Conservation (phyloP, 371 early-diverging fungal genomes). For the Mucor mucedo region DNA sequence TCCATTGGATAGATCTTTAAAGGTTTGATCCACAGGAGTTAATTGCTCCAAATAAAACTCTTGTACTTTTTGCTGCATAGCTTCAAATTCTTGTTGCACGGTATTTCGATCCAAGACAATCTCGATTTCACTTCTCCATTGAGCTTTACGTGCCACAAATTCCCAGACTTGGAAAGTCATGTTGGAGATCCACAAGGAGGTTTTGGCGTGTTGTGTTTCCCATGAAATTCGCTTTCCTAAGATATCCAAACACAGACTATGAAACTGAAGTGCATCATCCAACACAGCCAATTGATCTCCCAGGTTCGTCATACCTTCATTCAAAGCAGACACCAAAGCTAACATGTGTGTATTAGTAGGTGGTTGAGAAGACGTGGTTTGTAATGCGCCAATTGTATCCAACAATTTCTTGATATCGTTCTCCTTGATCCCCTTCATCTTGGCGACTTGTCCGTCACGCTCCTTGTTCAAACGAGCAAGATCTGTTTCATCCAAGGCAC, state of each 20-base stretch:
- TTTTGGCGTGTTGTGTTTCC: constrained; percentile 33
- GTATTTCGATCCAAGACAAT: background rate
- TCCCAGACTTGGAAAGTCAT: constrained; percentile 39
- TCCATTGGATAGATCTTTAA: constrained; percentile 13
- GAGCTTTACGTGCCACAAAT: constrained; percentile 35
- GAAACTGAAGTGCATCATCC: constrained; percentile 25
- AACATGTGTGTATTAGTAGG: constrained; percentile 1
- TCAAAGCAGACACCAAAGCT: background rate
- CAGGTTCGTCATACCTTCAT: constrained; percentile 19
- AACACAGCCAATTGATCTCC: constrained; percentile 23
- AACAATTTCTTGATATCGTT: constrained; percentile 33
- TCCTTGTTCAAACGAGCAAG: constrained; percentile 37
- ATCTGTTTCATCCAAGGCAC: constrained; percentile 36
- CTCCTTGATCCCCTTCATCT: constrained; percentile 33
- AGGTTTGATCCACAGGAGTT: constrained; percentile 8
- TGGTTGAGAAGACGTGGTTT: constrained; percentile 6
- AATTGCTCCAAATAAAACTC: constrained; percentile 15
- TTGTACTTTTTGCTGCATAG: constrained; percentile 12
- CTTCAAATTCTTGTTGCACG: constrained; percentile 14
- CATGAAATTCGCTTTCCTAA: constrained; percentile 36
- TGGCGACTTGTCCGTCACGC: constrained; percentile 33
- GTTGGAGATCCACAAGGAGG: constrained; percentile 27
- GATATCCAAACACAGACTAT: constrained; percentile 29
- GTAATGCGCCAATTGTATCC: constrained; percentile 21
- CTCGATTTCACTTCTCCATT: constrained; percentile 29